Evolutionary conservation across 345 rosid species (phyloP).

Genomic region (Cardamine occulta): DNA sequence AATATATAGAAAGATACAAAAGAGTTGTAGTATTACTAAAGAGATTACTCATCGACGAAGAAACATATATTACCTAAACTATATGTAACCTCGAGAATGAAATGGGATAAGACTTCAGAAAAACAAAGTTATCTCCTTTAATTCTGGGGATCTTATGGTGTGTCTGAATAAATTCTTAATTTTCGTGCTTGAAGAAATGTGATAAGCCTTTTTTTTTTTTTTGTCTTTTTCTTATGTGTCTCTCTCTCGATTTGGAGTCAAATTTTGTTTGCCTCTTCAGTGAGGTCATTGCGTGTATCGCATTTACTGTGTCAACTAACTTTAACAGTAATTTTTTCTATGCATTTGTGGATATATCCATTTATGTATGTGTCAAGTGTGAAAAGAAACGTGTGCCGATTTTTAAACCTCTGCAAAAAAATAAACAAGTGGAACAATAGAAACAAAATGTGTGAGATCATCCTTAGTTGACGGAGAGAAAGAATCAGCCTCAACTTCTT

Average conservation of each 20-base stretch:
- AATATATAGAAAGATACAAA: slow-evolving; percentile 15
- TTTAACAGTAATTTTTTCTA: background rate
- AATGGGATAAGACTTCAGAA: slow-evolving; percentile 22
- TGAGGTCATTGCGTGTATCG: background rate
- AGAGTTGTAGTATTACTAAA: background rate
- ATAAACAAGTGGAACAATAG: background rate
- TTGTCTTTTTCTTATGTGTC: background rate
- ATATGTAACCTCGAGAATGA: slow-evolving; percentile 14
- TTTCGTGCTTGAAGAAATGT: slow-evolving; percentile 13
- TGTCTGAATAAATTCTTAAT: slow-evolving; percentile 16
- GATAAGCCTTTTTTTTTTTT: slow-evolving; percentile 24
- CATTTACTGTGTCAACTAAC: slow-evolving; percentile 20
- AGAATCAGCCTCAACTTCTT: background rate
- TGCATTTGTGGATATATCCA: background rate
- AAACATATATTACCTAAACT: slow-evolving; percentile 17
- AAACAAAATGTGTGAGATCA: slow-evolving; percentile 25
- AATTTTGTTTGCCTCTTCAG: background rate
- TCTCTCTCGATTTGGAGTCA: background rate
- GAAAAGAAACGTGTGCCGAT: slow-evolving; percentile 24
- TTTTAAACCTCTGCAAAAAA: background rate
- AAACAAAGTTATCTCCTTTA: slow-evolving; percentile 5
- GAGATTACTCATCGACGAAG: slow-evolving; percentile 20
- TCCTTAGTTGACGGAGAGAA: background rate
- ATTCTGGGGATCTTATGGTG: background rate
- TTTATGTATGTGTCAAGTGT: background rate